Base-by-base conservation (phyloP, 2,329 filamentous ascomycete genomes). In the Endoconidiophora laricicola region DNA sequence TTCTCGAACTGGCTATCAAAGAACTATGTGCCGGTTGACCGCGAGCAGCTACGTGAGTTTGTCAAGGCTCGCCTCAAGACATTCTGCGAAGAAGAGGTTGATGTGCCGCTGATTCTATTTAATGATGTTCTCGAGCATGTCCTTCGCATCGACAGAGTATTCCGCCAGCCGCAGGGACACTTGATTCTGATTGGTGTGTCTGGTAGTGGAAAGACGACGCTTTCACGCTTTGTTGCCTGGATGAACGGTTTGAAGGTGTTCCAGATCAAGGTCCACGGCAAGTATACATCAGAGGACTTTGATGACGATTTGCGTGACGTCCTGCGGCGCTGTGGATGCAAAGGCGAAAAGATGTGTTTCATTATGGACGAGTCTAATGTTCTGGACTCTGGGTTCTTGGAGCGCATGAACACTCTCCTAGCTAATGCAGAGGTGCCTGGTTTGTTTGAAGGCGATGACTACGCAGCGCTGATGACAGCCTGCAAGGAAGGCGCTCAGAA, bases 351-450 rank as follows among this genome's bases (percentile, higher is more conserved):
- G 72, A 94, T 99, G 45, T 98, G 93, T 68, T 99, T 99, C 71
- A 95, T 99, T 69, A 96, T 99, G 88, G 91, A 99, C 62, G 91
- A 99, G 68, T 83, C 90, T 7, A 99, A 99, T 60, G 91, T 99
- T 36, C 75, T 99, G 24, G 91, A 99, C 65, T 98, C 91, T 41
- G 91, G 91, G 49, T 99, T 99, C 79, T 67, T 99, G 50, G 91
- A 99, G 65, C 82, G 93, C 59, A 99, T 98, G 91, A 99, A 99
- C 63, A 99, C 91, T 0, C 69, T 99, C 46, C 79, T 99, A 54
- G 93, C 91, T 59, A 99, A 99, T 62, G 91, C 93, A n/a, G 93
- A 99, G 67, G 91, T 99, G 9, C 91, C 91, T 16, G 91, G 91
- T 68, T 77, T 98, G 3, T 99, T 99, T 57, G 93, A 99, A 66